Conservation (phyloP, 2,329 filamentous ascomycete genomes). For the Penicillium glabrum region DNA sequence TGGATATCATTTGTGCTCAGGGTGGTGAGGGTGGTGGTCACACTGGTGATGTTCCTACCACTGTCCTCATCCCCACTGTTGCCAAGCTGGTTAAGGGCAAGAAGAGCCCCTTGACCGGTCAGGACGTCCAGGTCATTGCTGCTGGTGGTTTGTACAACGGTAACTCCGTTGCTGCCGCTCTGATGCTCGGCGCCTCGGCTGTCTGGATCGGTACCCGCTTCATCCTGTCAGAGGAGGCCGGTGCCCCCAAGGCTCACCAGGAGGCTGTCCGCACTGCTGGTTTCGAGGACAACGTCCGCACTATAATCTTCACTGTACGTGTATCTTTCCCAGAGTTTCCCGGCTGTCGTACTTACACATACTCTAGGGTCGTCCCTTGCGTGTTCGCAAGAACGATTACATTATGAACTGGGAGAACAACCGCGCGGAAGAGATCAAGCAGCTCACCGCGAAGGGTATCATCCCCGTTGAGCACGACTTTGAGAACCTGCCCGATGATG, state of each 20-base stretch:
- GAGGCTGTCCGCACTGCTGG: constrained; percentile 88
- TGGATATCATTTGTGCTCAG: constrained; percentile 97
- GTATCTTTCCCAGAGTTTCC: background rate
- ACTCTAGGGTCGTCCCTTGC: constrained; percentile 73
- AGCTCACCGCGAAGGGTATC: constrained; percentile 82
- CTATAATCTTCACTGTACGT: constrained; percentile 86
- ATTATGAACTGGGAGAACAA: constrained; percentile 97
- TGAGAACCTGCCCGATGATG: constrained; percentile 71
- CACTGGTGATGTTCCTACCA: constrained; percentile 90
- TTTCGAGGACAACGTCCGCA: constrained; percentile 94
- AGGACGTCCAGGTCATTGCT: constrained; percentile 86
- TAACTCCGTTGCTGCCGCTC: constrained; percentile 79
- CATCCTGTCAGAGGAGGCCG: constrained; percentile 89
- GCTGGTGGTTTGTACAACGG: constrained; percentile 95
- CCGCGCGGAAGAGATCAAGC: constrained; percentile 84
- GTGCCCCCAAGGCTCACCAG: constrained; percentile 90
- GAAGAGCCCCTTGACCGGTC: constrained; percentile 83
- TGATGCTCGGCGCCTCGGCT: constrained; percentile 88
- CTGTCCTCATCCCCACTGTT: constrained; percentile 88
- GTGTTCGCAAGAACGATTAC: constrained; percentile 90
- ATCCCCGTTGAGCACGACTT: constrained; percentile 94
- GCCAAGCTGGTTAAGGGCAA: constrained; percentile 76
- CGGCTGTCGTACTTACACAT: constrained; percentile 13
- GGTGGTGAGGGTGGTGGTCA: constrained; percentile 97
- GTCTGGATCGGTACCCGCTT: constrained; percentile 98